Base-by-base conservation (phyloP, 225 moss, liverwort and hornwort species). In the Polytrichum commune region DNA sequence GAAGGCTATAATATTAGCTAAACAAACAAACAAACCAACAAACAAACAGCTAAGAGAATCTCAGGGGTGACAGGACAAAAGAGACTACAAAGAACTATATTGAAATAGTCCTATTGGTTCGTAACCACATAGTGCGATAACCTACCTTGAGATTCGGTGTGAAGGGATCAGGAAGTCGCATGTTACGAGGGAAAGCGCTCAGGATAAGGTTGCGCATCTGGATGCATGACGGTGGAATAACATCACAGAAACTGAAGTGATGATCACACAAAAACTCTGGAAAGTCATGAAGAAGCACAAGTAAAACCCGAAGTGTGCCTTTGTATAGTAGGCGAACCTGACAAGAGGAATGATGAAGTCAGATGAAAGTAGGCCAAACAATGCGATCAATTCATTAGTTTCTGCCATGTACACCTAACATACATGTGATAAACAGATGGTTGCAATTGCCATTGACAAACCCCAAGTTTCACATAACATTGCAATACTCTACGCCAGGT, bases 151-250 rank as follows among this genome's bases (percentile, higher is more conserved):
- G 73, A 66, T 95, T 98, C 1, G 98, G 93, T 23, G 98, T 95
- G 54, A 98, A 93, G 62, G 98, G 98, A 85, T 98, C 98, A 54
- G 98, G 98, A 60, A 98, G 89, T 19, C 93, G 90, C 95, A 98
- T 95, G 74, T 95, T 98, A 32, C 95, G 95, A 6, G 98, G 98
- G 67, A 98, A 98, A 72, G 98, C 98, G 75, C 98, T 98, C 5
- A 98, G 84, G 63, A 98, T 98, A 69, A 98, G 90, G 81, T 98
- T 98, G 61, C 98, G 95, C 98, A 98, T 98, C 76, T 98, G 98
- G 67, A 98, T 98, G 79, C 98, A 98, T 65, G 95, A 95, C 32
- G 98, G 92, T 53, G 98, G 98, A 69, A 98, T 98, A 58, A 93
- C 98, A 83, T 93, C 98, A 85, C 98, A 98, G 76, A 98, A 93